Percentiles rank a stretch among this genome's conserved stretches.
These are phyloP conservation scores for Puccinia polysora DNA, from an alignment of 1,284 basidiomycete genomes.

Conservation along the genomic window DNA sequence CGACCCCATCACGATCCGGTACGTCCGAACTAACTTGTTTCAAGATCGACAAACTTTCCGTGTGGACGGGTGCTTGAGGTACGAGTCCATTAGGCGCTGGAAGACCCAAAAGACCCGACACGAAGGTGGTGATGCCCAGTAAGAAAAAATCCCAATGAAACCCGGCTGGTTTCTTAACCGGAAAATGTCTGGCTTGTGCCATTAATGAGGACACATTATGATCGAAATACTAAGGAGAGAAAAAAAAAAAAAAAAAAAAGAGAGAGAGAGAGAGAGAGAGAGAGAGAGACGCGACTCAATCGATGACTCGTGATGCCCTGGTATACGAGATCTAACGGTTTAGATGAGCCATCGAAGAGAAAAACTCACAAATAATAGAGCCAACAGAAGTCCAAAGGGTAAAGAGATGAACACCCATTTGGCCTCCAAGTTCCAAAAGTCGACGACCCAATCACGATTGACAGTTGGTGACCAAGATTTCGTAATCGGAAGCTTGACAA, in stretches of 20 bases:
- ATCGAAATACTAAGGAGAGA: constrained; percentile 50
- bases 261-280: too few species aligned
- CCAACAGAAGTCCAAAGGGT: constrained; percentile 55
- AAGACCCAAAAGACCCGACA: constrained; percentile 76
- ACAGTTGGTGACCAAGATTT: constrained; percentile 69
- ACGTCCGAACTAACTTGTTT: constrained; percentile 54
- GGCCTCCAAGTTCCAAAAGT: constrained; percentile 81
- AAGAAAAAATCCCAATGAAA: constrained; percentile 74
- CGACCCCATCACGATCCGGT: constrained; percentile 44
- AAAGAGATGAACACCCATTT: constrained; percentile 82
- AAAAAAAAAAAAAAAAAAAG: background rate
- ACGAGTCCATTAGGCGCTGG: constrained; percentile 59
- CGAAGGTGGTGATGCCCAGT: constrained; percentile 84
- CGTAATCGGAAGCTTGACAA: constrained; percentile 65
- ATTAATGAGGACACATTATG: constrained; percentile 79
- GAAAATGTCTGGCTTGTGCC: constrained; percentile 85
- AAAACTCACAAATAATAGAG: constrained; percentile 44
- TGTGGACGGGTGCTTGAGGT: constrained; percentile 93
- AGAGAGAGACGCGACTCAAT: too few species aligned
- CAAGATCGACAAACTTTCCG: constrained; percentile 75
- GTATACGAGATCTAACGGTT: too few species aligned
- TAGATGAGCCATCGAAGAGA: too few species aligned
- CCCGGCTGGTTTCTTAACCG: constrained; percentile 81
- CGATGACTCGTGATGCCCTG: too few species aligned
- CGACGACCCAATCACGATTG: constrained; percentile 75